Base-by-base conservation (phyloP, 164 flowering plant genomes). In the Echeveria elegans region DNA sequence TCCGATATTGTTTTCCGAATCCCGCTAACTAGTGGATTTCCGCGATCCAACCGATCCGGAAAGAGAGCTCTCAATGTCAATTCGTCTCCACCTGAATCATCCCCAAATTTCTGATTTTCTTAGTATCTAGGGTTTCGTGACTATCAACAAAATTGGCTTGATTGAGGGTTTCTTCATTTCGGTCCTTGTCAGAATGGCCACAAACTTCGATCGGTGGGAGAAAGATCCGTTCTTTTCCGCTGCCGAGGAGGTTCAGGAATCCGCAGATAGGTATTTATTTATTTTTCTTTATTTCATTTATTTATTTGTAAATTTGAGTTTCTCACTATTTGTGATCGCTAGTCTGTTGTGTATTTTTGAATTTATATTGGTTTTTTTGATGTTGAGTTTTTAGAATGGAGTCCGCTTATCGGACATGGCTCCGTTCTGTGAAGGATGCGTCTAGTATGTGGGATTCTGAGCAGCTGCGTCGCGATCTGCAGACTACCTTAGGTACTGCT, bases 181-280 rank as follows among this genome's bases (percentile, higher is more conserved):
- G 59, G 29, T 24, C 23, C 24, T 53, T 53, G 14, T 53, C 59
- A 10, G 29, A 53, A 90, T 91, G 97, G 83, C 88, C 15, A 67
- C 94, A 68, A 77, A 77, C 70, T 87, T 91, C 48, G 88, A 88
- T 80, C 82, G 85, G 29, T 91, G 97, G 97, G 96, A 91, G 79
- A 91, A 89, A 70, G 97, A 91, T 82, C 96, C 96, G 6, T 89
- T 86, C 75, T 91, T 91, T 77, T 68, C 87, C 16, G 97, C 85
- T 15, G 97, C 97, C 0, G 97, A 92, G 73, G 92, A 92, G 68
- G 96, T 92, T 48, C 96, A 92, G 71, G 92, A 92, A 80, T 92
- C 96, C 7, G 85, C 94, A 0, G 97, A 92, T 75, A 89, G 96
- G 97, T 91, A 38, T 38, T 14, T 24, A 4, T 60, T 40, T 63